Evolutionary conservation across 2,329 filamentous ascomycete species (phyloP).

Genomic region (Coniochaeta prunicola): DNA sequence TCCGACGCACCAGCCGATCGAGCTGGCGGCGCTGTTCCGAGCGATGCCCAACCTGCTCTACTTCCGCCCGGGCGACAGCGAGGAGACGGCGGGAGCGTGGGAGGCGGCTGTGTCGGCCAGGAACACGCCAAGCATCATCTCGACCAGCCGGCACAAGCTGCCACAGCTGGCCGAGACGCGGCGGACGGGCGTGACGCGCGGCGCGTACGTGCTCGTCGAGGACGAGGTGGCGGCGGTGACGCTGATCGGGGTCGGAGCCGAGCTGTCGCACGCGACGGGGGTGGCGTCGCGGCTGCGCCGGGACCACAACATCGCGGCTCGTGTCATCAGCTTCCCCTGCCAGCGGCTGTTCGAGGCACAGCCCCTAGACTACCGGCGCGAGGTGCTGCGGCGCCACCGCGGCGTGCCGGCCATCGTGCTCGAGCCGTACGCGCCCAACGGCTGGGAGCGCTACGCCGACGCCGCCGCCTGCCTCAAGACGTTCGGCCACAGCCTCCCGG

Average conservation of each 20-base stretch:
- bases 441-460: slow-evolving; percentile 50
- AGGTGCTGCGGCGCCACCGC: slow-evolving; percentile 25
- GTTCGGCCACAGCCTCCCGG: slow-evolving; percentile 44
- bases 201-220: slow-evolving; percentile 31
- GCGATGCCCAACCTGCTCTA: slow-evolving; percentile 48
- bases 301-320: slow-evolving; percentile 18
- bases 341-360: slow-evolving; percentile 27
- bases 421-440: slow-evolving; percentile 43
- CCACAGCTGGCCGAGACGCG: slow-evolving; percentile 22
- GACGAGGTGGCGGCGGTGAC: slow-evolving; percentile 28
- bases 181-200: slow-evolving; percentile 24
- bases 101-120: slow-evolving; percentile 24
- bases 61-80: slow-evolving; percentile 44
- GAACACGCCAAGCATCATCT: slow-evolving; percentile 33
- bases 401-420: slow-evolving; percentile 37
- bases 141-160: slow-evolving; percentile 31
- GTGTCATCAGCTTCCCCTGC: slow-evolving; percentile 30
- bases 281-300: slow-evolving; percentile 27
- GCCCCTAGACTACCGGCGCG: slow-evolving; percentile 23
- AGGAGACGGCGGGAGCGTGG: slow-evolving; percentile 43
- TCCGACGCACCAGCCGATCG: slow-evolving; percentile 49
- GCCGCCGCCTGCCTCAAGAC: slow-evolving; percentile 38
- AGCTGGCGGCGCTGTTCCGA: slow-evolving; percentile 40
- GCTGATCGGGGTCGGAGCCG: slow-evolving; percentile 28
- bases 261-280: slow-evolving; percentile 33